A percentile compares a stretch with the other conserved stretches of the same genome.
phyloP scores from a whole-genome alignment of 371 early-diverging fungal genomes.

The Mortierella sp. region DNA sequence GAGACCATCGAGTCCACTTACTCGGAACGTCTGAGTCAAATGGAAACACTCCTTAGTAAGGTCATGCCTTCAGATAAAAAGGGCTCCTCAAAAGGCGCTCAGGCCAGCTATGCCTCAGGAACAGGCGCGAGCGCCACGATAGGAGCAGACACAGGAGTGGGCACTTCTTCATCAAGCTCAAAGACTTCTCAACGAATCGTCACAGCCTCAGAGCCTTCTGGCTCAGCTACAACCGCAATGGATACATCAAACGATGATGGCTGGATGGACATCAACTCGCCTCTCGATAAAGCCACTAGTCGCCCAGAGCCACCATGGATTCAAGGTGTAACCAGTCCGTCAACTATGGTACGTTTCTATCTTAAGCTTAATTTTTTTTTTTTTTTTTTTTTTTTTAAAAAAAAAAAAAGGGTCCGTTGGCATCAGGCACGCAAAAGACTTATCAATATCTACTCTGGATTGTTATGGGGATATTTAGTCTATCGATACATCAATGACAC shows the following conservation, averaged over 20 bases:
- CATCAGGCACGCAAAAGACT: too few relatives aligned
- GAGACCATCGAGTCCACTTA: conserved; percentile 29
- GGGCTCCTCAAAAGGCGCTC: too few relatives aligned
- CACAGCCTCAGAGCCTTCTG: too few relatives aligned
- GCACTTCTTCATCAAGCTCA: not conserved
- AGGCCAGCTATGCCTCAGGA: too few relatives aligned
- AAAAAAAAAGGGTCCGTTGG: not conserved
- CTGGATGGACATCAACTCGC: conserved; percentile 46
- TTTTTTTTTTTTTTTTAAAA: not conserved
- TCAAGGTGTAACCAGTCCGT: conserved; percentile 14
- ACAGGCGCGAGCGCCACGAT: conserved; percentile 4
- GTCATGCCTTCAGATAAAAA: conserved; percentile 31
- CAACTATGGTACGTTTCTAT: conserved; percentile 16
- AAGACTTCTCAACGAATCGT: too few relatives aligned
- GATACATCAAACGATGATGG: conserved; percentile 36
- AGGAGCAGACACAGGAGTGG: conserved; percentile 3
- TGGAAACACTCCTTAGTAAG: conserved; percentile 21
- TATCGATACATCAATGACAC: conserved; percentile 29
- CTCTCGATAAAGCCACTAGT: conserved; percentile 13
- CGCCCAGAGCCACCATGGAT: conserved; percentile 29
- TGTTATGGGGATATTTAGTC: conserved; percentile 20
- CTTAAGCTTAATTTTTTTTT: not conserved
- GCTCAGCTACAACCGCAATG: conserved; percentile 4
- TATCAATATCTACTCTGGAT: not conserved
- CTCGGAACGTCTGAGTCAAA: conserved; percentile 6